A percentile compares a stretch with the other conserved stretches of the same genome.
These are phyloP conservation scores for Pythium chondricola DNA, from an alignment of 352 stramenopile species.

Conservation along the genomic window DNA sequence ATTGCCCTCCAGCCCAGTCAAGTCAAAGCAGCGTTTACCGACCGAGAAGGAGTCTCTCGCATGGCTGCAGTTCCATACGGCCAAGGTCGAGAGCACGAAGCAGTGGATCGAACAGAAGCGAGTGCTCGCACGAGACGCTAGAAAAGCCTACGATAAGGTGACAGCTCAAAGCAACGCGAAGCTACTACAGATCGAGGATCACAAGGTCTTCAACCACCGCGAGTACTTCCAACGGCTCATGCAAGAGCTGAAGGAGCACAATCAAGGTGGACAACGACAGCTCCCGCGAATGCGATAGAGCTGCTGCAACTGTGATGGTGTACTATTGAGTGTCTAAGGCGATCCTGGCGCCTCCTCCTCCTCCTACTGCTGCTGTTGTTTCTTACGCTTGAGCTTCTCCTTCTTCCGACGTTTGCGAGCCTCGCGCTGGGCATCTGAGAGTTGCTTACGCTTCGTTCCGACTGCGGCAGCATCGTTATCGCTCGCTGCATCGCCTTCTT, in stretches of 20 bases:
- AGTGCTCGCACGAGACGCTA: conserved; percentile 26
- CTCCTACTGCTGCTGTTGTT: conserved; percentile 24
- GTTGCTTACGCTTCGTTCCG: conserved; percentile 54
- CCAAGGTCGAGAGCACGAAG: conserved; percentile 14
- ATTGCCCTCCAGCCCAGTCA: background rate
- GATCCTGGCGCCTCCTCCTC: too few species aligned
- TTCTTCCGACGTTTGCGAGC: conserved; percentile 50
- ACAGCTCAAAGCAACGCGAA: conserved; percentile 39
- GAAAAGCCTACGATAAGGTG: conserved; percentile 40
- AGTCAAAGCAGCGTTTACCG: conserved; percentile 10
- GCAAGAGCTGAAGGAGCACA: conserved; percentile 2
- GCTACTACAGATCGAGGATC: conserved; percentile 42
- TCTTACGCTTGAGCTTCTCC: conserved; percentile 68
- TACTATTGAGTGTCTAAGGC: too few species aligned
- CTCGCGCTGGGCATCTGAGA: conserved; percentile 61
- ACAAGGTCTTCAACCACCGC: conserved; percentile 32
- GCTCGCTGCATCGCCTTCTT: background rate
- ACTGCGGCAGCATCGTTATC: background rate
- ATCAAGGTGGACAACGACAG: conserved; percentile 2
- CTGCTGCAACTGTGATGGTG: too few species aligned
- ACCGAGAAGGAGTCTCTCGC: conserved; percentile 25
- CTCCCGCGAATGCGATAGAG: too few species aligned
- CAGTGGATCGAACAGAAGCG: conserved; percentile 15
- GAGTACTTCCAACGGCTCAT: conserved; percentile 44
- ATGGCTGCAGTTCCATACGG: conserved; percentile 29